Base-by-base conservation (phyloP, 805 yeast species). In the Jamesozyma piceae region DNA sequence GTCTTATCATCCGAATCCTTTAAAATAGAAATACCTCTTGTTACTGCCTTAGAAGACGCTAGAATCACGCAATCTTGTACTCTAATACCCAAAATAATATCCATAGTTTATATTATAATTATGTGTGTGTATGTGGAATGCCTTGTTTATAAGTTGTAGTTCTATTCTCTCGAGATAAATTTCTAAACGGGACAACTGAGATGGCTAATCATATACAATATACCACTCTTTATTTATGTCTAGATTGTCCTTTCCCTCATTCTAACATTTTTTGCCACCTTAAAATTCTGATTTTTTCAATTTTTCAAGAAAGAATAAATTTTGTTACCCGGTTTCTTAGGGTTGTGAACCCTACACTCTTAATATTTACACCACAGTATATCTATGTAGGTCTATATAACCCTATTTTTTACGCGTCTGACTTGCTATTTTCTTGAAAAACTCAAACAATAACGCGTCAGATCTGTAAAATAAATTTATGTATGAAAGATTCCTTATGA, bases 31-130 rank as follows among this genome's bases (percentile, higher is more conserved):
- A 88, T 82, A 43, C 96, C 95, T 52, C 98, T 76, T 9, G 95
- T 85, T 44, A 82, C 85, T 4, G 97, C 95, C 62, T 82, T 86
- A 10, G 97, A 88, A n/a, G 97, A 85, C 57, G 96, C 95, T 44
- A 90, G 66, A 47, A 92, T 73, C 36, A 90, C 95, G 47, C 79
- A 74, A 57, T 87, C 94, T 55, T 77, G 69, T 28, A 88, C 82
- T 57, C 75, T 81, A 54, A 90, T 81, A 44, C 97, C 97, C 54
- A 90, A 70, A 43, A 90, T 69, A 55, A 90, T 80, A 70, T 90
- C 98, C 97, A 92, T 92, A n/a, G n/a, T 37, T 34, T 42, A 4
- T 20, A n/a, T 15, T 24, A 24, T 17, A 28, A 18, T 31, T 30
- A 31, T 14, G 17, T 39, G n/a, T 15, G 19, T 17, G 8, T 17